Evolutionary conservation across 495 filamentous ascomycete genomes (phyloP), one percentile per base, ranked within the genome.

Genomic region (Penicillium flavigenum): DNA sequence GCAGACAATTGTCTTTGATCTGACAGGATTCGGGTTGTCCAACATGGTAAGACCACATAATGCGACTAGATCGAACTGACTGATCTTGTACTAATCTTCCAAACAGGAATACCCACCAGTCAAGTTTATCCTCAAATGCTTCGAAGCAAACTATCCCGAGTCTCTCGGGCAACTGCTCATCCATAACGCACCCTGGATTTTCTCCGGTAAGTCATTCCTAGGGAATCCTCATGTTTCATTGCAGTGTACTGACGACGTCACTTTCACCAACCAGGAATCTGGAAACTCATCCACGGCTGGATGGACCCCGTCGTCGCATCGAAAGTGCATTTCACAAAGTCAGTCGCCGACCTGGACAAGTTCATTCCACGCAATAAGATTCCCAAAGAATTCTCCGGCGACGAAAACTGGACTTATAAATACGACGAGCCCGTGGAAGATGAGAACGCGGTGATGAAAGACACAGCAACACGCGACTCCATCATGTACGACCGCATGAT

Each of bases 81-180:
- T 9, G 14, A 12, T 7, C 16, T 1, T 5, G 11, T 27, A 14
- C 17, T 63, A 12, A 62, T 32, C 44, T n/a, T 5, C 17, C 4
- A 2, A n/a, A 27, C 42, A 90, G 88, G 92, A 97, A 67, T 96
- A 96, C 70, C 82, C 87, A 0, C 91, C 92, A 0, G 89, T 96
- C 22, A 96, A 91, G 66, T 96, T 95, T 75, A 92, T 97, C 79
- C 91, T 96, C 74, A 91, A 91, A 73, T 92, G 89, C 69, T 96
- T 96, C 65, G 92, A 96, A 76, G 90, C 89, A 22, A 95, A 96
- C 71, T 97, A 96, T 67, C 92, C 92, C 11, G 92, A 96, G 68
- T 87, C 77, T 47, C 78, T 97, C 1, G 92, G 91, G 41, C 77
- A 86, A 3, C 86, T 96, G 14, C 81, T 96, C 9, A 88, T 97